A percentile compares a stretch with the other conserved stretches of the same genome.
Evolutionary conservation across 371 early-diverging fungal species (phyloP).

Genomic region (Apophysomyces trapeziformis): DNA sequence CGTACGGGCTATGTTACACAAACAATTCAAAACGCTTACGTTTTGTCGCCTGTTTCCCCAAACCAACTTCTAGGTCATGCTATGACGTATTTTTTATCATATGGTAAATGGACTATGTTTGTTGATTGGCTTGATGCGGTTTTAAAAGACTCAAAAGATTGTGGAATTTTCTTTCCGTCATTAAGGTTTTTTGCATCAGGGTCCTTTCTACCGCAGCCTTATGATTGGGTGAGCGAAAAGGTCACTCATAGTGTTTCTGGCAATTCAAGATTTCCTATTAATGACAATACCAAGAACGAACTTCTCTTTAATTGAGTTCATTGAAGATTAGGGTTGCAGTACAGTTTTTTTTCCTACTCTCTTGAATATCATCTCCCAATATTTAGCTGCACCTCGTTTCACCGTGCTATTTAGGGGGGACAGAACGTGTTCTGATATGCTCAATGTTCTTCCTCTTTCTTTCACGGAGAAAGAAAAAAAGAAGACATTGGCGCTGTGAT

Average conservation of each 20-base stretch:
- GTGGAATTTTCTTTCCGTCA: not conserved
- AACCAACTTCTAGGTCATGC: too few relatives aligned
- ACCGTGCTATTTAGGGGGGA: not conserved
- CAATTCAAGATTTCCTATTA: too few relatives aligned
- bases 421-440: not conserved
- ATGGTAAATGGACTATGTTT: too few relatives aligned
- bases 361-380: not conserved
- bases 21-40: too few relatives aligned
- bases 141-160: not conserved
- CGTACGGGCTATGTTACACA: too few relatives aligned
- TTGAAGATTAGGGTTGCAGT: not conserved
- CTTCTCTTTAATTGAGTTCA: not conserved
- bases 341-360: not conserved
- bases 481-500: not conserved
- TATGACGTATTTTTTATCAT: too few relatives aligned
- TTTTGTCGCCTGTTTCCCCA: too few relatives aligned
- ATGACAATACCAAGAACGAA: too few relatives aligned
- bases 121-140: not conserved
- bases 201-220: not conserved
- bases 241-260: not conserved
- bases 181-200: conserved; percentile 6
- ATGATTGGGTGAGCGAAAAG: not conserved
- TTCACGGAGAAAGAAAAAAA: conserved; percentile 5
- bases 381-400: not conserved
- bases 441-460: not conserved